A percentile compares a stretch with the other conserved stretches of the same genome.
Evolutionary conservation across 306 rosid genomes (phyloP).

Genomic region (Ammopiptanthus mongolicus): DNA sequence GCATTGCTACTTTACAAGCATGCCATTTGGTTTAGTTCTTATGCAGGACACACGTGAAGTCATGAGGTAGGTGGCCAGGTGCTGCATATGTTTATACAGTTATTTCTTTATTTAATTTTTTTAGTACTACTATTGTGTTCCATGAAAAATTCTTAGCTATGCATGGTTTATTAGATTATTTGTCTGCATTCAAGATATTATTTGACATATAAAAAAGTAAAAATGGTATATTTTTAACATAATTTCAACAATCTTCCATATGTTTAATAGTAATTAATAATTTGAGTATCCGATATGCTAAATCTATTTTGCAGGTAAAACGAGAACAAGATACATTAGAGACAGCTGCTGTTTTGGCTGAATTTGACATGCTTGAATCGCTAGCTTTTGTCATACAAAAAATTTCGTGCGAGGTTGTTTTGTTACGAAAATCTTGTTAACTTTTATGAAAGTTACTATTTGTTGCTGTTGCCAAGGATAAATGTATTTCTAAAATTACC

Average conservation of each 20-base stretch:
- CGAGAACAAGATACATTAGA: constrained; percentile 36
- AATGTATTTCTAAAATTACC: neutral
- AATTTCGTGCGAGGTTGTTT: constrained; percentile 65
- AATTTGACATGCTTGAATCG: constrained; percentile 49
- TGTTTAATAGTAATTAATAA: too few relatives aligned
- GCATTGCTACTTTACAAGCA: neutral
- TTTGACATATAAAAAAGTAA: too few relatives aligned
- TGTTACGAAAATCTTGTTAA: neutral
- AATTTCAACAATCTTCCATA: neutral
- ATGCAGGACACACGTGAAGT: neutral
- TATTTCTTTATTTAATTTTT: neutral
- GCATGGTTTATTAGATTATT: neutral
- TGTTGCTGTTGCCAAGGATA: constrained; percentile 1
- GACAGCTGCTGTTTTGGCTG: constrained; percentile 34
- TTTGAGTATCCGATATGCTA: too few relatives aligned
- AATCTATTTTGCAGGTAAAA: constrained; percentile 51
- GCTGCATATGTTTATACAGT: neutral
- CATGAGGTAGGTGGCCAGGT: neutral
- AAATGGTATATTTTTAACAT: too few relatives aligned
- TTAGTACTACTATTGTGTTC: neutral
- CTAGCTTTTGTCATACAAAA: constrained; percentile 59
- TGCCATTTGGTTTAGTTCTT: neutral
- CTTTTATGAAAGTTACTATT: constrained; percentile 12
- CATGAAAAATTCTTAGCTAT: too few relatives aligned
- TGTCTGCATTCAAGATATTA: too few relatives aligned